A percentile compares a stretch with the other conserved stretches of the same genome.
Conservation (phyloP, 1,139 yeast species). For the Blastobotrys raffinosifermentans region DNA sequence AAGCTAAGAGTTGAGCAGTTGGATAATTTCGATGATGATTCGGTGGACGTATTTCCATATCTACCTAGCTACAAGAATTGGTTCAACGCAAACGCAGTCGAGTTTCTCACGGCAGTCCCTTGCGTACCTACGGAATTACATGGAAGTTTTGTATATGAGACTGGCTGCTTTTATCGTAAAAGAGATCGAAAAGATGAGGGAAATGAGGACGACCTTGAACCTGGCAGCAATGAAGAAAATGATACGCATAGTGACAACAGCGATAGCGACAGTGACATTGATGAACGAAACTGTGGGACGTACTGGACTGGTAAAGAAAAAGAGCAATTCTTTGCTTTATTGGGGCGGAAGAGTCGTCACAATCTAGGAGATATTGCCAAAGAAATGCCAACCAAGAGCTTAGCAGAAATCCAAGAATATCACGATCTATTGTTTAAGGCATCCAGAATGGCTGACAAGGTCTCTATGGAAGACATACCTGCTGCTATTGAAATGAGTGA, state of each 20-base stretch:
- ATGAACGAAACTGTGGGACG: constrained; percentile 27
- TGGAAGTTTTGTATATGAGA: too few relatives aligned
- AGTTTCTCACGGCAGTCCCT: constrained; percentile 13
- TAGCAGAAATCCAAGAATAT: constrained; percentile 43
- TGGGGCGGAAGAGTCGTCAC: constrained; percentile 48
- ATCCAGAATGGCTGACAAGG: constrained; percentile 19
- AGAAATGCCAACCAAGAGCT: constrained; percentile 39
- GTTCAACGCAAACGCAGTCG: constrained; percentile 18
- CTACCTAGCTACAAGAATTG: constrained; percentile 15
- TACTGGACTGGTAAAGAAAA: constrained; percentile 42
- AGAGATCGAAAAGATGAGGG: constrained; percentile 3
- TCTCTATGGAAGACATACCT: constrained; percentile 42
- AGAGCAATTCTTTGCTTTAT: constrained; percentile 37
- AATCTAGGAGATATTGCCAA: constrained; percentile 39
- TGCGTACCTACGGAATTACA: too few relatives aligned
- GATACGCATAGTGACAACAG: too few relatives aligned
- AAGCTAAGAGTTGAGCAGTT: not conserved
- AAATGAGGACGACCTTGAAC: constrained; percentile 1
- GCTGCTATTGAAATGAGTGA: constrained; percentile 50
- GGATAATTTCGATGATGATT: not conserved
- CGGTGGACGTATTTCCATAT: too few relatives aligned
- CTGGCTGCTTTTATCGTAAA: too few relatives aligned
- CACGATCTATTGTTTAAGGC: constrained; percentile 36
- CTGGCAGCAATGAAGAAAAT: too few relatives aligned
- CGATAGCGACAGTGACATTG: too few relatives aligned